These are phyloP conservation scores for Vanrija pseudolonga DNA, from an alignment of 1,284 basidiomycete species.

Conservation along the genomic window DNA sequence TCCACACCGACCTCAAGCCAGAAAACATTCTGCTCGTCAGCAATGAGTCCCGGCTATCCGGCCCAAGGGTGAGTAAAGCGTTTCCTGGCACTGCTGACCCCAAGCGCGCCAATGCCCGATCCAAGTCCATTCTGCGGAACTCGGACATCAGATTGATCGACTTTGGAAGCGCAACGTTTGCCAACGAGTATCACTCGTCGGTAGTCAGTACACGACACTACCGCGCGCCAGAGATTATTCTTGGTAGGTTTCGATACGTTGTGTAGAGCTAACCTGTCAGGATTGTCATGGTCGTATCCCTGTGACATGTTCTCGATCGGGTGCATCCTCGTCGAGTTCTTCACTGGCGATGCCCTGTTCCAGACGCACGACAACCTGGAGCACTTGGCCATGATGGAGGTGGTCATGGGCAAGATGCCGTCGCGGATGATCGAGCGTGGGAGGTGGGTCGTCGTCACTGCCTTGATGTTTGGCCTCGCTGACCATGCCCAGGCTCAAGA, in stretches of 20 bases:
- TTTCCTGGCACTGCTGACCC: neutral
- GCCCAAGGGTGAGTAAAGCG: slow-evolving; percentile 28
- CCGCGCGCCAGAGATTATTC: slow-evolving; percentile 97
- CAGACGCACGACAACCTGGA: slow-evolving; percentile 99
- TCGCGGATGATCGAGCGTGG: slow-evolving; percentile 62
- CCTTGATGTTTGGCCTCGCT: neutral
- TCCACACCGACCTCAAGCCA: slow-evolving; percentile 98
- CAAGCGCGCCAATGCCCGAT: slow-evolving; percentile 23
- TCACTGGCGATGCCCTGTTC: slow-evolving; percentile 94
- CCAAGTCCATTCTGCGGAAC: slow-evolving; percentile 61
- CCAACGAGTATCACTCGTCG: slow-evolving; percentile 96
- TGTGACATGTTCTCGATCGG: slow-evolving; percentile 98
- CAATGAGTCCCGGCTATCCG: slow-evolving; percentile 60
- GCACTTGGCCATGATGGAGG: slow-evolving; percentile 99
- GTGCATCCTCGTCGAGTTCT: slow-evolving; percentile 98
- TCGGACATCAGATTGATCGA: slow-evolving; percentile 97
- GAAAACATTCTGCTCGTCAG: slow-evolving; percentile 95
- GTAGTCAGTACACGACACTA: slow-evolving; percentile 98
- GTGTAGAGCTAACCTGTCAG: slow-evolving; percentile 49
- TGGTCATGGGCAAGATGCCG: slow-evolving; percentile 96
- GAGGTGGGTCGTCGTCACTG: slow-evolving; percentile 29
- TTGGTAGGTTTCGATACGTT: slow-evolving; percentile 59
- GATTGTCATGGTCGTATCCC: slow-evolving; percentile 95
- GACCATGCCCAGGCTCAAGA: slow-evolving; percentile 55
- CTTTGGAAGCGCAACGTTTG: slow-evolving; percentile 95